phyloP scores from a whole-genome alignment of 2,329 filamentous ascomycete species.

The Endothia cerciana region DNA sequence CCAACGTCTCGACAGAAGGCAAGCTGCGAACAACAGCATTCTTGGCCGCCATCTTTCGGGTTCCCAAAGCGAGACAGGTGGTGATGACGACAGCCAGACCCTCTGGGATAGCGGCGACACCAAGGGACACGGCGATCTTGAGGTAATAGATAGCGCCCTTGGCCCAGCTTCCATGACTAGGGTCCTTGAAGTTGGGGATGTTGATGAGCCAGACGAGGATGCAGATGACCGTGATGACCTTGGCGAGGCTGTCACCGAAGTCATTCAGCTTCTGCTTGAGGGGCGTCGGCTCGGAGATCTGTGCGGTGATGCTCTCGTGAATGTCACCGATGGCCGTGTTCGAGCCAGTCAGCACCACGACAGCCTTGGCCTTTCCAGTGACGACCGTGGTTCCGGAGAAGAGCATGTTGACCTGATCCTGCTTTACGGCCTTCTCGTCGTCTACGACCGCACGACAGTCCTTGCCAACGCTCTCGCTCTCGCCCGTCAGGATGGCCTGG shows the following conservation, averaged over 20 bases:
- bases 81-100: slow-evolving; percentile 98
- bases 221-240: slow-evolving; percentile 98
- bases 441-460: slow-evolving; percentile 67
- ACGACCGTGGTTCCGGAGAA: slow-evolving; percentile 99
- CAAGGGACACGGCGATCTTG: slow-evolving; percentile 97
- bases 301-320: slow-evolving; percentile 96
- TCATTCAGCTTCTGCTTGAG: slow-evolving; percentile 99
- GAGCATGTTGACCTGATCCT: slow-evolving; percentile 96
- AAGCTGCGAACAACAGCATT: slow-evolving; percentile 96
- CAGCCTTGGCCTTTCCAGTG: slow-evolving; percentile 85
- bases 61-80: slow-evolving; percentile 94
- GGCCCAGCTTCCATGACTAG: slow-evolving; percentile 87
- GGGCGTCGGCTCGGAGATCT: slow-evolving; percentile 96
- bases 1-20: slow-evolving; percentile 94
- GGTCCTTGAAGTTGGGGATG: slow-evolving; percentile 94
- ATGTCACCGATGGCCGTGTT: slow-evolving; percentile 97
- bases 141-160: slow-evolving; percentile 99
- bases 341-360: slow-evolving; percentile 87
- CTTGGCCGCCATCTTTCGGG: slow-evolving; percentile 97
- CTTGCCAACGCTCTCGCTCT: slow-evolving; percentile 96
- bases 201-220: slow-evolving; percentile 98
- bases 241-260: slow-evolving; percentile 93
- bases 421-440: slow-evolving; percentile 87
- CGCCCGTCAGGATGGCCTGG: slow-evolving; percentile 94
- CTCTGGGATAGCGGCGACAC: slow-evolving; percentile 96